phyloP scores from a whole-genome alignment of 768 basidiomycete genomes.

The Rhizopogon rudus region DNA sequence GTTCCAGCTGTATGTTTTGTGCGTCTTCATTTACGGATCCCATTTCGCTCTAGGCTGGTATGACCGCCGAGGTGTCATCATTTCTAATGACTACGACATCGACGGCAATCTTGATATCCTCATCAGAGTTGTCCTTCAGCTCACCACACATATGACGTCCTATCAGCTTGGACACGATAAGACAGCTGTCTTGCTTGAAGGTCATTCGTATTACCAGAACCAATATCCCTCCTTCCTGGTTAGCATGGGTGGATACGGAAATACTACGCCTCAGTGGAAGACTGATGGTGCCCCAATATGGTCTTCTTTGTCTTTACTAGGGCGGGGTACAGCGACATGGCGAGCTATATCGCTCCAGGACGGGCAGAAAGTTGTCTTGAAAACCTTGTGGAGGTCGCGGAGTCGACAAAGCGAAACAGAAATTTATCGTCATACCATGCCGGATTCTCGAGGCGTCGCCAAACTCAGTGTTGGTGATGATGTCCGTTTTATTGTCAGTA shows the following conservation, averaged over 20 bases:
- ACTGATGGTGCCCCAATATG: not conserved
- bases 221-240: not conserved
- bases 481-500: not conserved
- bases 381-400: not conserved
- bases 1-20: constrained; percentile 25
- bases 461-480: no score
- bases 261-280: not conserved
- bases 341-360: not conserved
- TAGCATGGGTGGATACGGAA: not conserved
- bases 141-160: not conserved
- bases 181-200: not conserved
- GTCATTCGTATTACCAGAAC: not conserved
- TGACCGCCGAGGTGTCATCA: constrained; percentile 9
- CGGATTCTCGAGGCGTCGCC: no score
- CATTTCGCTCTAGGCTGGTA: constrained; percentile 27
- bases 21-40: constrained; percentile 24
- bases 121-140: constrained; percentile 15
- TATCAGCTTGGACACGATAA: not conserved
- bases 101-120: constrained; percentile 15
- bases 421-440: no score
- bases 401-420: no score
- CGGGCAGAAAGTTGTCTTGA: not conserved
- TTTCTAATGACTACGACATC: constrained; percentile 21
- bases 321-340: not conserved
- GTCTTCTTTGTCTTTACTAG: not conserved